These are phyloP conservation scores for Ceriops decandra DNA, from an alignment of 345 rosid species.

Conservation along the genomic window DNA sequence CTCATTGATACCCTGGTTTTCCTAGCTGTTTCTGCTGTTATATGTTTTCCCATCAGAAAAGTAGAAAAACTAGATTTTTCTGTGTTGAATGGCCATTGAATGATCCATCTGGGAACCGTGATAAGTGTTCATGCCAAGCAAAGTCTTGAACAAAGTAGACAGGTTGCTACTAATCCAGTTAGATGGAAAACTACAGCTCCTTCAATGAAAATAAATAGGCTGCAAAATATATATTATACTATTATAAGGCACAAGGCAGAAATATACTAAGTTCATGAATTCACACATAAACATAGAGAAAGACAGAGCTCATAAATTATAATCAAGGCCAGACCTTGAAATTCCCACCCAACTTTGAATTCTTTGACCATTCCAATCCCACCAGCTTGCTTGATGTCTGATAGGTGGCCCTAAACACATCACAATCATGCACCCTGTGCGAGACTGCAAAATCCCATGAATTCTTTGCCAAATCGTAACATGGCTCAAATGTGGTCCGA, in stretches of 20 bases:
- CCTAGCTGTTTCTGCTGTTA: no score
- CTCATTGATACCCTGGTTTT: no score
- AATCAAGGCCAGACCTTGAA: slow-evolving; percentile 52
- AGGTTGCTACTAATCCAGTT: background rate
- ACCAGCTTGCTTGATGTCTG: slow-evolving; percentile 64
- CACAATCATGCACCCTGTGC: slow-evolving; percentile 52
- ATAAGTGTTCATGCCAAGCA: background rate
- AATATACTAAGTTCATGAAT: no score
- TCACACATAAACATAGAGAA: no score
- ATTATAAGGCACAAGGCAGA: no score
- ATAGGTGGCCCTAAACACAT: slow-evolving; percentile 66
- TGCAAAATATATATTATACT: no score
- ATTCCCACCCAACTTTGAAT: slow-evolving; percentile 49
- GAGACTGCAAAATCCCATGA: slow-evolving; percentile 82
- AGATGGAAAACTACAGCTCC: no score
- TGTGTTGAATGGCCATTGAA: background rate
- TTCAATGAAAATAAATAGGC: no score
- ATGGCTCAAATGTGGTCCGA: slow-evolving; percentile 67
- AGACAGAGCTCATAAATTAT: background rate
- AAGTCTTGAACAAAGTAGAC: background rate
- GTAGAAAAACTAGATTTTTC: background rate
- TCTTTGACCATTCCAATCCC: slow-evolving; percentile 81
- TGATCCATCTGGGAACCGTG: background rate
- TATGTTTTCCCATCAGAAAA: no score
- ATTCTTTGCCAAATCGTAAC: slow-evolving; percentile 70